Evolutionary conservation across 1,284 basidiomycete species (phyloP), one percentile per base, ranked within the genome.

Genomic region (Naganishia sp.): DNA sequence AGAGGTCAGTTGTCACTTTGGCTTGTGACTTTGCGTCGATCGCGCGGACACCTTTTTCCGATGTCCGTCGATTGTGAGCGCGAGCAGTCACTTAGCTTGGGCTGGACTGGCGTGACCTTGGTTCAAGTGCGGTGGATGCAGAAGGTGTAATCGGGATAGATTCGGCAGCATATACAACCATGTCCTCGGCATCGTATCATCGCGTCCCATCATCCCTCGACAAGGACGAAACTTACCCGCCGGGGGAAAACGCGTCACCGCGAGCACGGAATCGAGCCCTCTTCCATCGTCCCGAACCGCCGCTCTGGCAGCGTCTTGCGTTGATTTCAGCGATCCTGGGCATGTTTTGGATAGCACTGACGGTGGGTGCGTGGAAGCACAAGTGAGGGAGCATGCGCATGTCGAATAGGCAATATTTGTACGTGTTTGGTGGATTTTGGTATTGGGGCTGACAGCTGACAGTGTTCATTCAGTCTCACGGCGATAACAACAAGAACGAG

Each of bases 291-390:
- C 75, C 72, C 2, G 66, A 73, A n/a, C 77, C 77, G 17, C 69
- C 74, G 7, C 73, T 71, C 68, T 80, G 76, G 77, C 76, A 79
- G 69, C 72, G 78, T 28, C 54, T 68, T 0, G 61, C 71, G 3
- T 35, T 80, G 46, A 49, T 80, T 28, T n/a, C 72, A 2, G 69
- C 65, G 15, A 60, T 80, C 13, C 5, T 78, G 7, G 55, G 69
- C 49, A 72, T 79, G 68, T 73, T 69, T 11, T 80, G 76, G 75
- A 58, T 71, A 3, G 70, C 71, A 15, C 47, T 78, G 39, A 70
- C 63, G 50, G 67, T 78, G 13, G 57, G 57, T 10, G n/a, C 57
- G 10, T 50, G 35, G 32, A 41, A 15, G 23, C 57, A 21, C 6
- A 28, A 35, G 47, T n/a, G 25, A 28, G 31, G 25, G 25, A 6